Conservation (phyloP, 2,329 filamentous ascomycete species). For the Calonectria pteridis region DNA sequence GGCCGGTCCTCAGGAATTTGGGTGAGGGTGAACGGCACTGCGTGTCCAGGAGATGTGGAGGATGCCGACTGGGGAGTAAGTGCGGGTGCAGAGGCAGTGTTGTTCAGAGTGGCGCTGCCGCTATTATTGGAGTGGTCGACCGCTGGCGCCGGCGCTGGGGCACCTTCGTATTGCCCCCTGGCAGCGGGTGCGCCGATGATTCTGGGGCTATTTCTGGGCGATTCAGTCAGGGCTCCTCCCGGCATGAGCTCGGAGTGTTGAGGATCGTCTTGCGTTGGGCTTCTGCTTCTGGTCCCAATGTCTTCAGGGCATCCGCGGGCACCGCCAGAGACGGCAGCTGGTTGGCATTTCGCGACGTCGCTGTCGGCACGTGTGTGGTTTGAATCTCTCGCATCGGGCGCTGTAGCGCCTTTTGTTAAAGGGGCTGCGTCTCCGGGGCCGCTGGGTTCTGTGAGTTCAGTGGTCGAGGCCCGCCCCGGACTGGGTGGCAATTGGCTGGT, state of each 20-base stretch:
- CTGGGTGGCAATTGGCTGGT: conserved; percentile 32
- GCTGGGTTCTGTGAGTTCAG: conserved; percentile 18
- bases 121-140: conserved; percentile 34
- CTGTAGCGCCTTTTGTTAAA: conserved; percentile 31
- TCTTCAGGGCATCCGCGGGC: conserved; percentile 12
- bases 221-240: conserved; percentile 28
- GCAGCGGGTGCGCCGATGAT: conserved; percentile 31
- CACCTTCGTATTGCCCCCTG: conserved; percentile 45
- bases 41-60: conserved; percentile 36
- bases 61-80: conserved; percentile 27
- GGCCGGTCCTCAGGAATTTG: conserved; percentile 31
- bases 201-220: conserved; percentile 44
- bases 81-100: conserved; percentile 31
- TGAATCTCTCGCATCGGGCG: conserved; percentile 28
- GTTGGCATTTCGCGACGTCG: conserved; percentile 16
- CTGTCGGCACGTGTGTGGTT: conserved; percentile 32
- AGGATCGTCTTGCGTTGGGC: background rate
- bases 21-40: conserved; percentile 27
- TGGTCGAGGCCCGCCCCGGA: conserved; percentile 28
- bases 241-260: conserved; percentile 35
- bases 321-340: conserved; percentile 16
- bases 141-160: conserved; percentile 37
- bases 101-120: conserved; percentile 38
- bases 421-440: conserved; percentile 29
- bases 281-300: background rate